phyloP scores from a whole-genome alignment of 768 basidiomycete genomes.

The Hericium rajendrae region DNA sequence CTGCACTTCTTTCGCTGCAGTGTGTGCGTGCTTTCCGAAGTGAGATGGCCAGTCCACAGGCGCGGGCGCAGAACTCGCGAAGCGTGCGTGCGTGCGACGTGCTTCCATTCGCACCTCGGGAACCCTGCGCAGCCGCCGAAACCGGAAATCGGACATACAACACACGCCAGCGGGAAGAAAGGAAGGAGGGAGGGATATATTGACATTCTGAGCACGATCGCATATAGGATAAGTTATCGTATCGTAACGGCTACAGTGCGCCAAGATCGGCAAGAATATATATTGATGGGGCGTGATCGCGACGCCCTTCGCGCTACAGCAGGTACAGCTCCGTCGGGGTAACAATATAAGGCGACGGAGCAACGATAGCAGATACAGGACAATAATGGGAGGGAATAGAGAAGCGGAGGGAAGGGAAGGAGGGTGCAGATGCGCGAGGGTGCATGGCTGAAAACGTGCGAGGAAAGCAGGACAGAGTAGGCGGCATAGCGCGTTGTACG shows the following conservation, averaged over 20 bases:
- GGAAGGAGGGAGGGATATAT: too few species aligned
- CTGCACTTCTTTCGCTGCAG: too few species aligned
- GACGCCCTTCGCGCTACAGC: constrained; percentile 39
- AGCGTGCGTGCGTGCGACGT: too few species aligned
- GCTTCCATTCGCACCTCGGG: too few species aligned
- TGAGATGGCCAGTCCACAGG: too few species aligned
- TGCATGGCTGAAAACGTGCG: background rate
- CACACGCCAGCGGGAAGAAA: too few species aligned
- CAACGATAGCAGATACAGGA: background rate
- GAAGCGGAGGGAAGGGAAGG: background rate
- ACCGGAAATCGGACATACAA: too few species aligned
- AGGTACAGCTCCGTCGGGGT: constrained; percentile 14
- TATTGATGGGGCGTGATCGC: constrained; percentile 36
- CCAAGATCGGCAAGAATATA: constrained; percentile 3
- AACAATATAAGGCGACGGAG: constrained; percentile 1
- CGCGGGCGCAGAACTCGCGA: too few species aligned
- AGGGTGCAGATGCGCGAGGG: background rate
- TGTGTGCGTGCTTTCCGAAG: too few species aligned
- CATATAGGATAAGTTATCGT: background rate
- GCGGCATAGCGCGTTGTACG: background rate
- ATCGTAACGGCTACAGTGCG: constrained; percentile 1
- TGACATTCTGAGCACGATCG: too few species aligned
- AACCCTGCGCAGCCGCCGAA: too few species aligned
- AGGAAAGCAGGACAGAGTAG: constrained; percentile 1
- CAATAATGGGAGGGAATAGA: background rate